Evolutionary conservation across 2,329 filamentous ascomycete species (phyloP), one percentile per base, ranked within the genome.

Genomic region (Trichophyton rubrum): DNA sequence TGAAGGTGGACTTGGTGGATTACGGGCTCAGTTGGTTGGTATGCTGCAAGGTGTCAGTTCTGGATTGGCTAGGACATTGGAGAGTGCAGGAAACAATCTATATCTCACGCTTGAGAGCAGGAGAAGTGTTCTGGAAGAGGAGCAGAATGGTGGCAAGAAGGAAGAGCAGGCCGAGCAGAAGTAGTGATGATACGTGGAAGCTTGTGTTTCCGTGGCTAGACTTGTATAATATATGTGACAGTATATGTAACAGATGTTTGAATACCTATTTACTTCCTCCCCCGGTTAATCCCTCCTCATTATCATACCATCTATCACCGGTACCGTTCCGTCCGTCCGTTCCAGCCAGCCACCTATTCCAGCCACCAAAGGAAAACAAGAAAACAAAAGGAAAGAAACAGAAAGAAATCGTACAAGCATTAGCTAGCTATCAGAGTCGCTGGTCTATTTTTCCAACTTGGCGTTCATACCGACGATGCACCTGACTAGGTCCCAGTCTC

Each of bases 401-500:
- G 62, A 47, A 47, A 47, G 22, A 11, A 57, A 60, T 60, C 33
- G 57, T 43, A 62, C 40, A 17, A 4, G n/a, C 40, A n/a, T 43
- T n/a, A 43, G 40, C 7, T 43, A 43, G 40, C 17, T 43, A 17
- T n/a, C 6, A 43, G 40, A 43, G 40, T n/a, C 15, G n/a, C 15
- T 13, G 51, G 20, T 58, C 41, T 68, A 60, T 64, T 75, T 64
- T 64, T 72, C 70, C 66, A 83, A 68, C 61, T 75, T 86, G 24
- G 87, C 83, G 71, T 99, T 99, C 89, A 95, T 91, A 5, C 89
- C 91, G 5, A 97, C 86, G 67, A 96, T 86, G 73, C 89, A 88
- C 64, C 86, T 82, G 40, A 95, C 83, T 60, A 97, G 74, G 75
- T 96, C 90, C 92, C 92, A 99, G 74, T 97, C 88, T 0, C 86